Evolutionary conservation across 345 rosid genomes (phyloP).

Genomic region (Hypericum androsaemum): DNA sequence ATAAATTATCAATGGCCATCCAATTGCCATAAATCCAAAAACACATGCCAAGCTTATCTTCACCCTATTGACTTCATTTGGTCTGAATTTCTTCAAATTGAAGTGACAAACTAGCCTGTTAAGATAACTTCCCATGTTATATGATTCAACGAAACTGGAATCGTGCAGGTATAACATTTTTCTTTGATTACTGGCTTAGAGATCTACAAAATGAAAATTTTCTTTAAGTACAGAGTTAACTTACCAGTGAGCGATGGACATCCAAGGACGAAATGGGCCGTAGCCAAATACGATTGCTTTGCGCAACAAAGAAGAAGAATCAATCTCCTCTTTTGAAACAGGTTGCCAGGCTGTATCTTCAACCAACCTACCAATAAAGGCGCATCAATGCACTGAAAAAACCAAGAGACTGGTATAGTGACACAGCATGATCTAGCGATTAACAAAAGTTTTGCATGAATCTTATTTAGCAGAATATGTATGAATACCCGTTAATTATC

Average conservation of each 20-base stretch:
- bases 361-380: slow-evolving; percentile 37
- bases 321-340: slow-evolving; percentile 58
- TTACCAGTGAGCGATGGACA: slow-evolving; percentile 94
- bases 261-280: slow-evolving; percentile 92
- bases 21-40: slow-evolving; percentile 83
- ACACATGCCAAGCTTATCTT: slow-evolving; percentile 93
- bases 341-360: slow-evolving; percentile 99
- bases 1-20: slow-evolving; percentile 84
- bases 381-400: too few species aligned
- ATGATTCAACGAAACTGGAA: slow-evolving; percentile 1
- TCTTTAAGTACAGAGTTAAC: neutral
- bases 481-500: too few species aligned
- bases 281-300: slow-evolving; percentile 71
- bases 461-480: too few species aligned
- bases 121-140: slow-evolving; percentile 12
- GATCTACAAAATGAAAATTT: neutral
- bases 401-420: too few species aligned
- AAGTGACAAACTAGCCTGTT: slow-evolving; percentile 81
- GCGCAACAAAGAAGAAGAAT: slow-evolving; percentile 45
- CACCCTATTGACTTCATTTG: slow-evolving; percentile 71
- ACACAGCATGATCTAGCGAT: too few species aligned
- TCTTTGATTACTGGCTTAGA: neutral
- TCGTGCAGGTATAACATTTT: neutral
- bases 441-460: too few species aligned
- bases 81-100: slow-evolving; percentile 71